Percentiles rank a stretch among this genome's conserved stretches.
phyloP scores from a whole-genome alignment of 805 yeast genomes.

The Myxozyma mucilagina region DNA sequence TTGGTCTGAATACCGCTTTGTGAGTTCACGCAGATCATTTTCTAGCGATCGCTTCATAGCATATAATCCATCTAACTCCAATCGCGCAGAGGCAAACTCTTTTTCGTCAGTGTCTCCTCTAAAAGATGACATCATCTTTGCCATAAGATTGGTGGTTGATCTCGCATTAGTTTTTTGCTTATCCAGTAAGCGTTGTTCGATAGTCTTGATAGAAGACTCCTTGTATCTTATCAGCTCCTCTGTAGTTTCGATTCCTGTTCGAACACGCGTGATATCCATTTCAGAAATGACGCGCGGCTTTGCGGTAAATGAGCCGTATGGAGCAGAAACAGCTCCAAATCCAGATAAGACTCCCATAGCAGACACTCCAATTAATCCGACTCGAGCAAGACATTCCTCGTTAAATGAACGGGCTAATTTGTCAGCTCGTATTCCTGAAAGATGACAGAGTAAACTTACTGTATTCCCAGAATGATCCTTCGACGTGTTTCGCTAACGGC shows the following conservation, averaged over 20 bases:
- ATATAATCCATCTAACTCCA: slow-evolving; percentile 42
- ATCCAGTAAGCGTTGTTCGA: slow-evolving; percentile 36
- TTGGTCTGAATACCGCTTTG: slow-evolving; percentile 36
- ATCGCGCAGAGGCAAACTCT: slow-evolving; percentile 24
- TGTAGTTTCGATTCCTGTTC: slow-evolving; percentile 38
- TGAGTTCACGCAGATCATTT: slow-evolving; percentile 37
- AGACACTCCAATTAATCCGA: slow-evolving; percentile 46
- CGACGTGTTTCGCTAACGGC: slow-evolving; percentile 35
- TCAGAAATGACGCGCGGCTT: slow-evolving; percentile 36
- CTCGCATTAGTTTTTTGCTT: slow-evolving; percentile 14
- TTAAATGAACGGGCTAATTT: slow-evolving; percentile 16
- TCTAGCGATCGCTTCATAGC: slow-evolving; percentile 39
- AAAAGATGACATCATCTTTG: slow-evolving; percentile 35
- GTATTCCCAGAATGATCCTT: slow-evolving; percentile 31
- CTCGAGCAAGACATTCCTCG: slow-evolving; percentile 39
- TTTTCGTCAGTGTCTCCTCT: slow-evolving; percentile 31
- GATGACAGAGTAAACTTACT: slow-evolving; percentile 8
- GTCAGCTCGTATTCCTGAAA: not conserved
- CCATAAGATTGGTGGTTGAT: slow-evolving; percentile 37
- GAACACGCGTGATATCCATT: slow-evolving; percentile 38
- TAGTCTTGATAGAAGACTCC: slow-evolving; percentile 33
- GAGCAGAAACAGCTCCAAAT: slow-evolving; percentile 45
- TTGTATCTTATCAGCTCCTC: slow-evolving; percentile 37
- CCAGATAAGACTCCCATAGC: slow-evolving; percentile 47
- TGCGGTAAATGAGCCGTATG: slow-evolving; percentile 42